phyloP scores from a whole-genome alignment of 768 basidiomycete genomes.

The Leccinum uliginosum region DNA sequence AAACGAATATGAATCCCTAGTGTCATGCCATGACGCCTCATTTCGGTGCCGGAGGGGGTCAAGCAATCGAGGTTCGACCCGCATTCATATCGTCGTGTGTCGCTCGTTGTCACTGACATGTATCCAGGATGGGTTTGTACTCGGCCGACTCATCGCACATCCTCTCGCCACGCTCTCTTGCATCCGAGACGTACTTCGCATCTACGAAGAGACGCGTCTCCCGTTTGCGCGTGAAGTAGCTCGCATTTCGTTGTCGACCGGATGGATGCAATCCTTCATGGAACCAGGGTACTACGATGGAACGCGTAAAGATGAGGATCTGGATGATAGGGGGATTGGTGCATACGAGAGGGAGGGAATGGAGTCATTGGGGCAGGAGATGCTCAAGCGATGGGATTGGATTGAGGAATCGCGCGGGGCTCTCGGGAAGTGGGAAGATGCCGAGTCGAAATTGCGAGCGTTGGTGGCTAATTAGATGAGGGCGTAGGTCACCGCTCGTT shows the following conservation, averaged over 20 bases:
- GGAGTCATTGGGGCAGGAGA: slow-evolving; percentile 8
- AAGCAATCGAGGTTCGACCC: slow-evolving; percentile 22
- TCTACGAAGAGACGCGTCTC: slow-evolving; percentile 15
- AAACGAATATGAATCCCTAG: not conserved
- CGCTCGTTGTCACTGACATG: not conserved
- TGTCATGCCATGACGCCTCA: slow-evolving; percentile 26
- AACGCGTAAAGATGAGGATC: slow-evolving; percentile 1
- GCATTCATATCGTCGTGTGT: not conserved
- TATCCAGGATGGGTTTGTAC: slow-evolving; percentile 18
- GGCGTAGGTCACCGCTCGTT: not conserved
- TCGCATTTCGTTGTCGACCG: slow-evolving; percentile 8
- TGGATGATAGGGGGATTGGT: slow-evolving; percentile 8
- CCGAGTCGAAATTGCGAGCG: slow-evolving; percentile 7
- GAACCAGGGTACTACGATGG: slow-evolving; percentile 23
- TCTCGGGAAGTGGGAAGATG: slow-evolving; percentile 15
- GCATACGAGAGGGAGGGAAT: slow-evolving; percentile 17
- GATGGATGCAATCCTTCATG: slow-evolving; percentile 9
- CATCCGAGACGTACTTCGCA: slow-evolving; percentile 1
- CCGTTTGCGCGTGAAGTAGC: slow-evolving; percentile 15
- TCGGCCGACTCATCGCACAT: slow-evolving; percentile 23
- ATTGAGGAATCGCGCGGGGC: slow-evolving; percentile 5
- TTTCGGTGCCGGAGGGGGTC: slow-evolving; percentile 23
- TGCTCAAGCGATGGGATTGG: slow-evolving; percentile 15
- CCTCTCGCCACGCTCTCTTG: slow-evolving; percentile 7
- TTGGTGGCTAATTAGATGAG: not conserved